Evolutionary conservation across 441 rosid genomes (phyloP).

Genomic region (Mallotus repandus): DNA sequence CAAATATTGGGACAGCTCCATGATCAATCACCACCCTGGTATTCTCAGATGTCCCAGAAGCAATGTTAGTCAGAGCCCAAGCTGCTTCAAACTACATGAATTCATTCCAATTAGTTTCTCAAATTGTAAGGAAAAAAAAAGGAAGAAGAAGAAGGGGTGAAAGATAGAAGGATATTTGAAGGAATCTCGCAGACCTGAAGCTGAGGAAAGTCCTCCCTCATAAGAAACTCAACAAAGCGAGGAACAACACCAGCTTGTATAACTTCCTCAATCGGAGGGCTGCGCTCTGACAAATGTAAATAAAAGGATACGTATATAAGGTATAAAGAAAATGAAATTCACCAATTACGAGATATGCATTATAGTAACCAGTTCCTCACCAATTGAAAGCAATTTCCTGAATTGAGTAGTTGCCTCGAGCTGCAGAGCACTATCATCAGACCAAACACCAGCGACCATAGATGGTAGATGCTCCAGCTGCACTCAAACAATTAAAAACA

Average conservation of each 20-base stretch:
- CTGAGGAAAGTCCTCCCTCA: conserved; percentile 68
- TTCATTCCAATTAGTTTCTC: neutral
- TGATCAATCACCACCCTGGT: conserved; percentile 80
- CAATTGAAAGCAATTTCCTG: conserved; percentile 76
- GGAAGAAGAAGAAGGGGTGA: neutral
- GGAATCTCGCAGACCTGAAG: conserved; percentile 59
- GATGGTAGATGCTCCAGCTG: conserved; percentile 80
- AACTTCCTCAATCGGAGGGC: conserved; percentile 90
- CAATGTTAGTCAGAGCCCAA: conserved; percentile 83
- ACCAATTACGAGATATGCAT: neutral
- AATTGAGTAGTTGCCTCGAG: conserved; percentile 79
- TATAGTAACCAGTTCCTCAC: conserved; percentile 29
- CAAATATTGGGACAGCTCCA: conserved; percentile 79
- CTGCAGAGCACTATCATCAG: conserved; percentile 59
- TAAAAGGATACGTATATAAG: neutral
- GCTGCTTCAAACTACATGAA: conserved; percentile 74
- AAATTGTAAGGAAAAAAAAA: no score
- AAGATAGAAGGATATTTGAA: neutral
- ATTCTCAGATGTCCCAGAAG: conserved; percentile 87
- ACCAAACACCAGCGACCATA: conserved; percentile 72
- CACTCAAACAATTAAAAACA: conserved; percentile 16
- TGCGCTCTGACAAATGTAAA: conserved; percentile 47
- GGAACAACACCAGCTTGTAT: conserved; percentile 80
- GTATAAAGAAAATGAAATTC: neutral
- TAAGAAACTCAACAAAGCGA: conserved; percentile 83